These are phyloP conservation scores for Sarcocystis neurona DNA, from an alignment of 169 alveolate genomes.

Conservation along the genomic window DNA sequence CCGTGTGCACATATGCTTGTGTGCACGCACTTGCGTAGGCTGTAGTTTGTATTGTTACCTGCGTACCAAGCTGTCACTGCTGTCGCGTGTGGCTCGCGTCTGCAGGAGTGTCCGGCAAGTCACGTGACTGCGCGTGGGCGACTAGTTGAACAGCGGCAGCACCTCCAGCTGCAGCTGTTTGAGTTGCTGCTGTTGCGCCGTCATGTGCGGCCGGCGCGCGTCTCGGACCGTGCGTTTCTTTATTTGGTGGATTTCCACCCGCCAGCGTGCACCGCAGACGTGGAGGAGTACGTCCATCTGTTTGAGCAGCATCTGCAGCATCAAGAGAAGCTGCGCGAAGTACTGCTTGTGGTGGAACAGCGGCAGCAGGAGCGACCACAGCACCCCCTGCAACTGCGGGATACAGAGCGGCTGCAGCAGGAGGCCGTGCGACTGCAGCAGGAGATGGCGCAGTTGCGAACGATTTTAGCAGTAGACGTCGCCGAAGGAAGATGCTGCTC, in stretches of 20 bases:
- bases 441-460: background rate
- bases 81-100: background rate
- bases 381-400: constrained; percentile 47
- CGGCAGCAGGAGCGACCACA: constrained; percentile 22
- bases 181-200: constrained; percentile 51
- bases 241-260: constrained; percentile 34
- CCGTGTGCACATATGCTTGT: too few species aligned
- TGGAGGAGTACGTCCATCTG: background rate
- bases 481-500: constrained; percentile 40
- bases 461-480: background rate
- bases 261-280: constrained; percentile 30
- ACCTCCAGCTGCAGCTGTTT: constrained; percentile 43
- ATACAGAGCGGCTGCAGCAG: constrained; percentile 9
- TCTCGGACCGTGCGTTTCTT: constrained; percentile 18
- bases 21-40: too few species aligned
- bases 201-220: constrained; percentile 21
- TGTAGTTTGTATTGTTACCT: too few species aligned
- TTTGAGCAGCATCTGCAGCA: constrained; percentile 4
- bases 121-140: constrained; percentile 57
- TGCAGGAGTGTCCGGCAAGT: constrained; percentile 65
- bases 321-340: too few species aligned
- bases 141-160: constrained; percentile 52
- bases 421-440: constrained; percentile 12
- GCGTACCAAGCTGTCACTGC: too few species aligned
- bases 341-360: too few species aligned